These are phyloP conservation scores for Tubosaeta brunneosetosa DNA, from an alignment of 768 basidiomycete genomes.

Conservation along the genomic window DNA sequence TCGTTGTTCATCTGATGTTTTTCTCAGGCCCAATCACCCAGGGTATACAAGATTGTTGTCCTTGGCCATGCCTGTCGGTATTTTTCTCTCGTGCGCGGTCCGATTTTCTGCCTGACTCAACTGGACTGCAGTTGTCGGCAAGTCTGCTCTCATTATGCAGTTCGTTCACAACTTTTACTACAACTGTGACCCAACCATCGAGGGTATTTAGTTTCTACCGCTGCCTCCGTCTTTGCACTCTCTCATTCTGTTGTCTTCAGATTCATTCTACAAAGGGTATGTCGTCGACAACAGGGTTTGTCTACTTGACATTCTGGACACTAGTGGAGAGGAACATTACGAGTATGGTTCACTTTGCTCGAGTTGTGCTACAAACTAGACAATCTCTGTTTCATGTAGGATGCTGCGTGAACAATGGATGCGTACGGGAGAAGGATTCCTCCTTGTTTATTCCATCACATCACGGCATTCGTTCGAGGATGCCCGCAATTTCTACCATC, in stretches of 20 bases:
- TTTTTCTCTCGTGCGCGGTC: no score
- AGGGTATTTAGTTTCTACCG: constrained; percentile 46
- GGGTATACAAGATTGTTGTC: no score
- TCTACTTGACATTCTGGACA: constrained; percentile 92
- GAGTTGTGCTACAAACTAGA: constrained; percentile 2
- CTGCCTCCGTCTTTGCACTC: neutral
- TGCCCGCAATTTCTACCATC: constrained; percentile 93
- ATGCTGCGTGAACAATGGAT: constrained; percentile 99
- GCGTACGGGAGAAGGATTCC: constrained; percentile 96
- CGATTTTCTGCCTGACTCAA: no score
- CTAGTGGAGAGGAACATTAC: constrained; percentile 97
- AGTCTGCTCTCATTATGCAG: no score
- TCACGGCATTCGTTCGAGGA: constrained; percentile 94
- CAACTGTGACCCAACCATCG: constrained; percentile 79
- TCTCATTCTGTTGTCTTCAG: constrained; percentile 34
- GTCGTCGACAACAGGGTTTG: constrained; percentile 98
- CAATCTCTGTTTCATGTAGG: constrained; percentile 36
- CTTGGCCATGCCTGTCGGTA: no score
- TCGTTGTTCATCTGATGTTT: no score
- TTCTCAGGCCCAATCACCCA: no score
- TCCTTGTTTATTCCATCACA: constrained; percentile 98
- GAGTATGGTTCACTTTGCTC: constrained; percentile 50
- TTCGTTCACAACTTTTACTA: no score
- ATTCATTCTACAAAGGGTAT: constrained; percentile 95
- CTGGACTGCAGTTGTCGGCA: no score